Percentiles rank a stretch among this genome's conserved stretches.
Evolutionary conservation across 2,329 filamentous ascomycete species (phyloP).

Genomic region (Diaporthe sp.): DNA sequence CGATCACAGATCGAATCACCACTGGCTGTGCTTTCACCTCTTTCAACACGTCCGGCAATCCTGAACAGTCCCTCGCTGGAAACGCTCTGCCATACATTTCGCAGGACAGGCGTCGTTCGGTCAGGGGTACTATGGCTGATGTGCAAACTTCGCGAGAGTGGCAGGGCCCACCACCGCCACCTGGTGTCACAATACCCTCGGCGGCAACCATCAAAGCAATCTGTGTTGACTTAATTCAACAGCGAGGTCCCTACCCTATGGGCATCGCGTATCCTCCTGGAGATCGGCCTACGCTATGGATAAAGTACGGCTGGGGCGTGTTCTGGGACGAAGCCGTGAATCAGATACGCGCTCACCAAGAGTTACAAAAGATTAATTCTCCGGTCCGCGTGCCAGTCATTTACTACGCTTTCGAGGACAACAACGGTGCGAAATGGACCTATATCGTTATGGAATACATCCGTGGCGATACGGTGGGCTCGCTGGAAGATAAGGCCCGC

Average conservation of each 20-base stretch:
- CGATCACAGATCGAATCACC: background rate
- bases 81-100: background rate
- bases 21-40: background rate
- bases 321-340: background rate
- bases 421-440: background rate
- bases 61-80: background rate
- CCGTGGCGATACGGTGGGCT: background rate
- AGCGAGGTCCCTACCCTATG: background rate
- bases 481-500: background rate
- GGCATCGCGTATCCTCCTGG: background rate
- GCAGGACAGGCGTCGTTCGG: background rate
- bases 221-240: background rate
- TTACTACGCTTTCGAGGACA: conserved; percentile 3
- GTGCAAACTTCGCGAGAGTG: conserved; percentile 5
- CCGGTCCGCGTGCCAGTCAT: conserved; percentile 7
- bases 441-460: conserved; percentile 19
- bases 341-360: conserved; percentile 8
- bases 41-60: conserved; percentile 2
- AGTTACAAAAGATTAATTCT: conserved; percentile 18
- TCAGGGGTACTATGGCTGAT: background rate
- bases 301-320: background rate
- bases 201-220: conserved; percentile 1
- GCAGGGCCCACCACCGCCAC: background rate
- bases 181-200: conserved; percentile 6
- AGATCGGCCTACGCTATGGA: conserved; percentile 10